These are phyloP conservation scores for Microthyrium microscopicum DNA, from an alignment of 2,329 filamentous ascomycete species.

Conservation along the genomic window DNA sequence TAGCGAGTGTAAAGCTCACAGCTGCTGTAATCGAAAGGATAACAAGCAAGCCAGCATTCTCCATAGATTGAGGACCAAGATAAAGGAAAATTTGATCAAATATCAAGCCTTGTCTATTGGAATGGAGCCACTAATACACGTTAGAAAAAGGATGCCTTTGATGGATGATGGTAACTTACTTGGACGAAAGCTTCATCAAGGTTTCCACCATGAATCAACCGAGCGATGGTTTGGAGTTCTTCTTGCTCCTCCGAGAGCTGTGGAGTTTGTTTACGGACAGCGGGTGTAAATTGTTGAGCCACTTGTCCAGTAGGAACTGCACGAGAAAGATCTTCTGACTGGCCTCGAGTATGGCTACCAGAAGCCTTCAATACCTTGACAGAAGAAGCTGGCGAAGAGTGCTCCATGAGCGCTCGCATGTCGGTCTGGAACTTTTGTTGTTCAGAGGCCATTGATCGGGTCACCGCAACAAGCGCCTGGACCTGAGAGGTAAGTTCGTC, in stretches of 20 bases:
- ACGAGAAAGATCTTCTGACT: no score
- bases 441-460: slow-evolving; percentile 50
- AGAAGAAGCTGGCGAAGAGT: slow-evolving; percentile 26
- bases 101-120: slow-evolving; percentile 38
- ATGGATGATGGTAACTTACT: slow-evolving; percentile 20
- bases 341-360: no score
- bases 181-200: no score
- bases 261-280: no score
- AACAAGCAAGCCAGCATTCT: slow-evolving; percentile 38
- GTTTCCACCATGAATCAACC: no score
- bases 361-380: no score
- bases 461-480: slow-evolving; percentile 49
- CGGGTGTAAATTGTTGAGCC: no score
- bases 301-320: no score
- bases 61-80: slow-evolving; percentile 39
- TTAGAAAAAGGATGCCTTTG: slow-evolving; percentile 3
- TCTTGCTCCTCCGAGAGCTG: no score
- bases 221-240: no score
- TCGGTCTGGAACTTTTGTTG: slow-evolving; percentile 52
- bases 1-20: slow-evolving; percentile 39
- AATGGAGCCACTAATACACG: slow-evolving; percentile 39
- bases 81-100: slow-evolving; percentile 45
- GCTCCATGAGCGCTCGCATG: slow-evolving; percentile 26
- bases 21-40: slow-evolving; percentile 44
- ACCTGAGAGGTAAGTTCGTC: slow-evolving; percentile 52